Percentiles rank a stretch among this genome's conserved stretches.
Conservation (phyloP, 371 early-diverging fungal species). For the Phascolomyces articulosus region DNA sequence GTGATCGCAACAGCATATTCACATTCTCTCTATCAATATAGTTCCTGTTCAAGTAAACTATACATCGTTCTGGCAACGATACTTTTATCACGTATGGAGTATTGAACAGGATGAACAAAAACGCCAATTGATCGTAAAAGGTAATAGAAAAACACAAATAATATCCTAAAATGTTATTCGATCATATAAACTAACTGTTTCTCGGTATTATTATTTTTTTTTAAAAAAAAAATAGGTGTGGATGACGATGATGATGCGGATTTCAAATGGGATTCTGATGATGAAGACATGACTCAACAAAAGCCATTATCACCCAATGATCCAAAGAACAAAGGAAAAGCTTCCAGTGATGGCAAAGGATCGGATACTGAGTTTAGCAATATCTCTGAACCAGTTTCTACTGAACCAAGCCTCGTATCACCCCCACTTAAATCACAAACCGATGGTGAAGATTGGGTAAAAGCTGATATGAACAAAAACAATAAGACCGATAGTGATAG, state of each 20-base stretch:
- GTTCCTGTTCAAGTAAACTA: conserved; percentile 53
- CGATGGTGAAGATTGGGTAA: conserved; percentile 27
- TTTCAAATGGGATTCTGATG: conserved; percentile 55
- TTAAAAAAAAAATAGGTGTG: neutral
- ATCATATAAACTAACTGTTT: neutral
- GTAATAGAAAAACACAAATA: too few relatives aligned
- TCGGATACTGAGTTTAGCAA: conserved; percentile 29
- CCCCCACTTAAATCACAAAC: conserved; percentile 25
- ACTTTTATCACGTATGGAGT: conserved; percentile 48
- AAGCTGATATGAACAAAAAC: conserved; percentile 11
- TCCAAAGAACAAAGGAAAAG: neutral
- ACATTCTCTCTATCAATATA: too few relatives aligned
- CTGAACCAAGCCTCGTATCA: conserved; percentile 25
- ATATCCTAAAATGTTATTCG: too few relatives aligned
- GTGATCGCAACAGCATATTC: too few relatives aligned
- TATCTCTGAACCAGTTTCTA: conserved; percentile 26
- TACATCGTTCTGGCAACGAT: conserved; percentile 47
- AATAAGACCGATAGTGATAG: conserved; percentile 40
- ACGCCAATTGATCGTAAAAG: conserved; percentile 43
- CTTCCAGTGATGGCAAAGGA: conserved; percentile 8
- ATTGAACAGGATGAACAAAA: conserved; percentile 53
- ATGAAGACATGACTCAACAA: conserved; percentile 29
- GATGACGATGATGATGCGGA: conserved; percentile 37
- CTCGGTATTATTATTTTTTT: neutral
- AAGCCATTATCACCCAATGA: neutral